Conservation (phyloP, 768 basidiomycete genomes). For the Amanita phalloides region DNA sequence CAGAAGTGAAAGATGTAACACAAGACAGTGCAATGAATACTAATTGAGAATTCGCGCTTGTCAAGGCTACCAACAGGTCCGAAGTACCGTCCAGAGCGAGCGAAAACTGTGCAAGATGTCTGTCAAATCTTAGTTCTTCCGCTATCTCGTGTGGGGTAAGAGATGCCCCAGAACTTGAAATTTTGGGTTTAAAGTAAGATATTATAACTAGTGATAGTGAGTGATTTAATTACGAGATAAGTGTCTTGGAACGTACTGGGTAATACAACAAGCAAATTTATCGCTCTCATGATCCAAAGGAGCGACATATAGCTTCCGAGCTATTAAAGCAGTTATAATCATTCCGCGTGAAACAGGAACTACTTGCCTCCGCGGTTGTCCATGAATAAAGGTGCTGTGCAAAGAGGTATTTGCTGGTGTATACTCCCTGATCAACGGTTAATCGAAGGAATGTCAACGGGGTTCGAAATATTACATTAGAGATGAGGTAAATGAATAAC, state of each 20-base stretch:
- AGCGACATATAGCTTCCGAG: slow-evolving; percentile 70
- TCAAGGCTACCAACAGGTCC: slow-evolving; percentile 47
- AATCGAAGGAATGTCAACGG: neutral
- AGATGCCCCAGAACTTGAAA: slow-evolving; percentile 6
- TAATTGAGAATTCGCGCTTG: slow-evolving; percentile 36
- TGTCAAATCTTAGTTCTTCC: slow-evolving; percentile 59
- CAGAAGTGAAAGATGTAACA: slow-evolving; percentile 55
- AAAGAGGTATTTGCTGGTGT: slow-evolving; percentile 70
- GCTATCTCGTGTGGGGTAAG: slow-evolving; percentile 32
- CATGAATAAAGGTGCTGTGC: slow-evolving; percentile 64
- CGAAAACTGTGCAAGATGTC: slow-evolving; percentile 51
- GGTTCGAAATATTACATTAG: slow-evolving; percentile 32
- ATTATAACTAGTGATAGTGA: slow-evolving; percentile 38
- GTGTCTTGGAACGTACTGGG: slow-evolving; percentile 41
- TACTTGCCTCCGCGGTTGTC: slow-evolving; percentile 43
- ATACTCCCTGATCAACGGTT: slow-evolving; percentile 39
- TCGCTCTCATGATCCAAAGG: slow-evolving; percentile 52
- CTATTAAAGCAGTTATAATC: slow-evolving; percentile 16
- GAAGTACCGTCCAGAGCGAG: slow-evolving; percentile 59
- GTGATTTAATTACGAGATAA: neutral
- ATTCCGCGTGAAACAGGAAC: neutral
- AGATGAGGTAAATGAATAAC: slow-evolving; percentile 53
- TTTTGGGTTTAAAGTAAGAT: slow-evolving; percentile 46
- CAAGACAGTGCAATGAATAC: slow-evolving; percentile 52
- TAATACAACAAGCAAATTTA: slow-evolving; percentile 55